Conservation (phyloP, 305 asterid genomes). For the Fraxinus baroniana region DNA sequence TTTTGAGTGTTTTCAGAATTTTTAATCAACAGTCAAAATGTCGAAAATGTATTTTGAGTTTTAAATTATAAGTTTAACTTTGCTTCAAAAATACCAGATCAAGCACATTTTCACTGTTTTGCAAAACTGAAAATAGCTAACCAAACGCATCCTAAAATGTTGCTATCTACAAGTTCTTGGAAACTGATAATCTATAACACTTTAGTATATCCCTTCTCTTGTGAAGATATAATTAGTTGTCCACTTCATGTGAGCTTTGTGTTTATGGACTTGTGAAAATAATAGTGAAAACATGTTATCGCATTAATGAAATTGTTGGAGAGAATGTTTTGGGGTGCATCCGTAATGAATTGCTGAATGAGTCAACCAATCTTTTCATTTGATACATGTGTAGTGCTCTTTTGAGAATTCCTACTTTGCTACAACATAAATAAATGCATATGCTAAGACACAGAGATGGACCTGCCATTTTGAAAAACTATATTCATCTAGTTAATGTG, state of each 20-base stretch:
- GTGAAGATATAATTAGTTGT: background rate
- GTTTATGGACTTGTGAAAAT: background rate
- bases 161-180: background rate
- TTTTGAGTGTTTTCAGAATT: no score
- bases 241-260: background rate
- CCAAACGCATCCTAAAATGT: background rate
- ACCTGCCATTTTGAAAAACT: background rate
- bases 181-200: background rate
- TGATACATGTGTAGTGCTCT: background rate
- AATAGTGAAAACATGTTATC: background rate
- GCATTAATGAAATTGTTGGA: background rate
- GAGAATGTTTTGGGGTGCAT: background rate
- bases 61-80: background rate
- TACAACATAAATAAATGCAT: background rate
- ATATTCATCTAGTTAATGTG: background rate
- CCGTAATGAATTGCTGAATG: background rate
- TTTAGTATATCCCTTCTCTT: background rate
- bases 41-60: no score
- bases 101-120: background rate
- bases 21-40: no score
- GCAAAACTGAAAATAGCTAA: background rate
- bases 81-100: background rate
- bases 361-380: background rate
- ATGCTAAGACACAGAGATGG: background rate
- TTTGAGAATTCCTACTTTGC: background rate